Percentiles rank a stretch among this genome's conserved stretches.
Conservation (phyloP, 2,329 filamentous ascomycete genomes). For the Diaporthe amygdali region DNA sequence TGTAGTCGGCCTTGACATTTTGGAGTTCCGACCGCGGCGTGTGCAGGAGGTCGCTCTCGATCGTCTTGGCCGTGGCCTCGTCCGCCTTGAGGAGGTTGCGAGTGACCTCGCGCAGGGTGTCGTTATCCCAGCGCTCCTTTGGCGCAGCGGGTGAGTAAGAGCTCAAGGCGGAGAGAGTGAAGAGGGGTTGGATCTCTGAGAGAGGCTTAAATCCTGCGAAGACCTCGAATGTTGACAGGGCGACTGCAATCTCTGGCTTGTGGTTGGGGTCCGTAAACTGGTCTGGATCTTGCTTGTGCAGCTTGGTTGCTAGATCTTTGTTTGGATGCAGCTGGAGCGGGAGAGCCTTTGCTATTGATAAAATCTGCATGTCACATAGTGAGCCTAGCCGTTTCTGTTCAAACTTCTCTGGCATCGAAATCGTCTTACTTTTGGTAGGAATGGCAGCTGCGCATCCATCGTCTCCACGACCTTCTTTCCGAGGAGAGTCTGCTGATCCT, state of each 20-base stretch:
- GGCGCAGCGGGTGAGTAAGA: constrained; percentile 54
- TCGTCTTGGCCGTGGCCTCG: constrained; percentile 55
- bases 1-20: constrained; percentile 54
- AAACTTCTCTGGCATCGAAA: rapidly evolving
- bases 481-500: constrained; percentile 65
- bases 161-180: constrained; percentile 60
- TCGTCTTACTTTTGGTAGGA: constrained; percentile 66
- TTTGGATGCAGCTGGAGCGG: constrained; percentile 79
- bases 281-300: constrained; percentile 68
- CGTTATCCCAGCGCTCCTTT: constrained; percentile 55
- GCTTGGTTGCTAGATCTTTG: constrained; percentile 66
- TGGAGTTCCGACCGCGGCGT: constrained; percentile 54
- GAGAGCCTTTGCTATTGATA: constrained; percentile 77
- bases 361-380: constrained; percentile 50
- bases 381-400: not conserved
- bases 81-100: constrained; percentile 59
- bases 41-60: constrained; percentile 56
- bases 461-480: constrained; percentile 65
- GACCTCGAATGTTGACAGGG: constrained; percentile 73
- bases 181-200: constrained; percentile 60
- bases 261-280: constrained; percentile 76
- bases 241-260: constrained; percentile 81
- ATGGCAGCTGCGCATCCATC: constrained; percentile 71
- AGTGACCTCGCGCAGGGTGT: constrained; percentile 61
- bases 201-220: constrained; percentile 78